phyloP scores from a whole-genome alignment of 2,329 filamentous ascomycete species.

The Phaeomoniella chlamydospora region DNA sequence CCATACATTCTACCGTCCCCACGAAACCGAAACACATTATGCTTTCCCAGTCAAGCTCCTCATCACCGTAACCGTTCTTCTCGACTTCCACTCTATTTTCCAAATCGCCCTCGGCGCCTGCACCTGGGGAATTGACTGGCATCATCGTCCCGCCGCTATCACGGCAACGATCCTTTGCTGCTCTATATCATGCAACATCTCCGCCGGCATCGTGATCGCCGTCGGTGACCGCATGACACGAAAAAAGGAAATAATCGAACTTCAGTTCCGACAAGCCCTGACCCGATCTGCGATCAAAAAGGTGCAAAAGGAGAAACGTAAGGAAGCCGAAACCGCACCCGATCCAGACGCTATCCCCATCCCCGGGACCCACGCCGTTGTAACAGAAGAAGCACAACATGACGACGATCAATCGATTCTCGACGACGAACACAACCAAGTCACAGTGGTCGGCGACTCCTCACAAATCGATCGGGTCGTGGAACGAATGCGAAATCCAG shows the following conservation, averaged over 20 bases:
- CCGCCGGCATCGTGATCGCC: conserved; percentile 60
- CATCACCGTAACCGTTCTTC: conserved; percentile 60
- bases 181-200: conserved; percentile 64
- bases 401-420: neutral
- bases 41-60: conserved; percentile 64
- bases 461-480: neutral
- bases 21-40: conserved; percentile 69
- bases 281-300: conserved; percentile 51
- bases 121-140: conserved; percentile 67
- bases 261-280: conserved; percentile 61
- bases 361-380: neutral
- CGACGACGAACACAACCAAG: neutral
- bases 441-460: neutral
- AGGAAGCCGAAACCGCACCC: neutral
- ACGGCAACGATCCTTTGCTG: conserved; percentile 71
- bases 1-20: conserved; percentile 79
- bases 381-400: neutral
- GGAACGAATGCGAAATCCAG: neutral
- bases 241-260: conserved; percentile 74
- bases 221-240: conserved; percentile 62
- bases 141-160: conserved; percentile 52
- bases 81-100: conserved; percentile 66
- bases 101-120: conserved; percentile 66
- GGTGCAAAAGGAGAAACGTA: conserved; percentile 2
- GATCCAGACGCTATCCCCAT: neutral